phyloP scores from a whole-genome alignment of 2,329 filamentous ascomycete species.

The Phymatotrichopsis omnivora region DNA sequence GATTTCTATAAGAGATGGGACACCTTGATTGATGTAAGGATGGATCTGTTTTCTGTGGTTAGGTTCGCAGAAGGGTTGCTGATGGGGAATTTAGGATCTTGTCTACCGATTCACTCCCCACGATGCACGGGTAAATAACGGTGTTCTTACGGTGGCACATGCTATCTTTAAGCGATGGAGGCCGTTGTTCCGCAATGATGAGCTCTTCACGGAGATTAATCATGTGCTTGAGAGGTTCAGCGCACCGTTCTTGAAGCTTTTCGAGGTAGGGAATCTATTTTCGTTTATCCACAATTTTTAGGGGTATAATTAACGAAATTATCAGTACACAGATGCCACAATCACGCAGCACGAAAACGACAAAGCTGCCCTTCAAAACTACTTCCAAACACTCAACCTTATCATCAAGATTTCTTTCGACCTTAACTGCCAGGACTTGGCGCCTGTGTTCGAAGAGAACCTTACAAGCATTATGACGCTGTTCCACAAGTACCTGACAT shows the following conservation, averaged over 20 bases:
- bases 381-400: constrained; percentile 77
- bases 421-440: constrained; percentile 92
- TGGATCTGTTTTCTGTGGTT: constrained; percentile 18
- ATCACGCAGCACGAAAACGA: constrained; percentile 68
- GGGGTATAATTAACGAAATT: constrained; percentile 3
- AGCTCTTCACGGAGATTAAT: constrained; percentile 88
- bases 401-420: constrained; percentile 91
- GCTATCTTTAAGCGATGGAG: constrained; percentile 97
- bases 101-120: constrained; percentile 74
- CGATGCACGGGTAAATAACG: constrained; percentile 78
- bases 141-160: constrained; percentile 92
- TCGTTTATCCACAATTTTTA: neutral
- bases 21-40: constrained; percentile 69
- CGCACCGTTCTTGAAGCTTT: constrained; percentile 67
- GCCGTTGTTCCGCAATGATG: constrained; percentile 85
- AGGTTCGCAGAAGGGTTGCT: constrained; percentile 7
- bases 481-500: constrained; percentile 85
- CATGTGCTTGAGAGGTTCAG: constrained; percentile 85
- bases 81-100: constrained; percentile 53
- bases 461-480: constrained; percentile 64
- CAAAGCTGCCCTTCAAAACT: constrained; percentile 60
- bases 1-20: constrained; percentile 97
- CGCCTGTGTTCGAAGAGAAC: constrained; percentile 87
- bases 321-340: constrained; percentile 42
- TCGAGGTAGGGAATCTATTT: constrained; percentile 49